phyloP scores from a whole-genome alignment of 2,329 filamentous ascomycete species.

The Penicillium sp. region DNA sequence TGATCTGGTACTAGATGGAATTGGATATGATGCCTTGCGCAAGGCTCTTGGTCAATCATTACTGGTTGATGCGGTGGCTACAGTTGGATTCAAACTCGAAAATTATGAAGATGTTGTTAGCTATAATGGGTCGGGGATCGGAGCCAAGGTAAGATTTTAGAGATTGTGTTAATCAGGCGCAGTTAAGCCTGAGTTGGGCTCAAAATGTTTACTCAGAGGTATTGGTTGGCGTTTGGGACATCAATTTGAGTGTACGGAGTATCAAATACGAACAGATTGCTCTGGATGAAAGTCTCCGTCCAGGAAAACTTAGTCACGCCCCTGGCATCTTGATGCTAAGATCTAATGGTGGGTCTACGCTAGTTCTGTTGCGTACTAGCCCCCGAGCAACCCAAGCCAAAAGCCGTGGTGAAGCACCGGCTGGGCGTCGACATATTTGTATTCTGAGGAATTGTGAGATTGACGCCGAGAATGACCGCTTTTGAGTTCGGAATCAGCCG shows the following conservation, averaged over 20 bases:
- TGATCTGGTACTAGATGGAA: conserved; percentile 69
- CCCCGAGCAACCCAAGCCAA: too few species aligned
- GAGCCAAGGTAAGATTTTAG: conserved; percentile 55
- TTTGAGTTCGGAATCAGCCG: too few species aligned
- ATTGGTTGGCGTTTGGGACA: background rate
- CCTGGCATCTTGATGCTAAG: too few species aligned
- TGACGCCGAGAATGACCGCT: too few species aligned
- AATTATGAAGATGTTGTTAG: conserved; percentile 71
- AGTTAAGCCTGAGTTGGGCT: background rate
- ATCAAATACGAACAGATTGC: background rate
- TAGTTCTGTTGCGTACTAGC: too few species aligned
- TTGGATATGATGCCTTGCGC: conserved; percentile 79
- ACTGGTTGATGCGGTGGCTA: conserved; percentile 73
- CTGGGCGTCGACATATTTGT: too few species aligned
- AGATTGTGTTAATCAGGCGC: background rate
- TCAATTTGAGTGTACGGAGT: background rate
- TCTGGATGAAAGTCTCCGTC: background rate
- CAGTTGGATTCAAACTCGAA: conserved; percentile 71
- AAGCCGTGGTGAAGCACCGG: too few species aligned
- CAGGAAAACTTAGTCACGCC: too few species aligned
- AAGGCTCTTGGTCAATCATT: conserved; percentile 77
- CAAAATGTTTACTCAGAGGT: background rate
- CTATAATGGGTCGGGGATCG: conserved; percentile 69
- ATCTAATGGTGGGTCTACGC: too few species aligned
- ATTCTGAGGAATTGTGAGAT: too few species aligned